A percentile compares a stretch with the other conserved stretches of the same genome.
Conservation (phyloP, 768 basidiomycete genomes). For the Agrocybe pediades region DNA sequence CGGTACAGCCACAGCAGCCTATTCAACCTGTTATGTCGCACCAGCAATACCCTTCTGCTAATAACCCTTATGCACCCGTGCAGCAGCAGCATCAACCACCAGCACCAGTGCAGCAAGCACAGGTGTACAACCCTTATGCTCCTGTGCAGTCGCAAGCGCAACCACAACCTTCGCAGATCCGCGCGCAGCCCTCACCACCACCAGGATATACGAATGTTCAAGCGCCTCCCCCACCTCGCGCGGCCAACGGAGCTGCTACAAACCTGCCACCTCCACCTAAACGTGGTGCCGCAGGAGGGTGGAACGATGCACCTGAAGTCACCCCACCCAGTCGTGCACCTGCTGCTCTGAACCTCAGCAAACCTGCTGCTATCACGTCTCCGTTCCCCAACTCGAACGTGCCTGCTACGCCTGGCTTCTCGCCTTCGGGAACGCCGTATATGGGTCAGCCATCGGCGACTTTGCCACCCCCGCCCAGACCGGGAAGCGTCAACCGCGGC, state of each 20-base stretch:
- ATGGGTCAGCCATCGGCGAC: conserved; percentile 43
- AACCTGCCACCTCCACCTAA: conserved; percentile 56
- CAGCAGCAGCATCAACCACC: neutral
- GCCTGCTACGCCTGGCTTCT: conserved; percentile 43
- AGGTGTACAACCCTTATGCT: conserved; percentile 5
- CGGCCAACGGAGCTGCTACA: conserved; percentile 28
- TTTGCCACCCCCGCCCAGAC: conserved; percentile 66
- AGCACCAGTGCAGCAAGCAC: neutral
- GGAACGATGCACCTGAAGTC: conserved; percentile 86
- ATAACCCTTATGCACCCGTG: neutral
- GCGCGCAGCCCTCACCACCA: conserved; percentile 34
- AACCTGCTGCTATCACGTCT: conserved; percentile 76
- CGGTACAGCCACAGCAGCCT: conserved; percentile 15
- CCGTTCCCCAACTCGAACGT: conserved; percentile 86
- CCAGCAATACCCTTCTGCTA: neutral
- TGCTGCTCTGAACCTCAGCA: conserved; percentile 45
- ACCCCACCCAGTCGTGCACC: conserved; percentile 52
- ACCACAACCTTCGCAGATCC: conserved; percentile 42
- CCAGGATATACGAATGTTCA: conserved; percentile 30
- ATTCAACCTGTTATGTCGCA: conserved; percentile 4
- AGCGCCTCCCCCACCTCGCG: conserved; percentile 46
- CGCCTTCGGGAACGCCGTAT: conserved; percentile 49
- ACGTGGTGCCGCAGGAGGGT: conserved; percentile 78
- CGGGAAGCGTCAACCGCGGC: conserved; percentile 56
- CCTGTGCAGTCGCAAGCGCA: conserved; percentile 10